Percentiles rank a stretch among this genome's conserved stretches.
Evolutionary conservation across 2,329 filamentous ascomycete species (phyloP).

Genomic region (Colletotrichum echinochloae): DNA sequence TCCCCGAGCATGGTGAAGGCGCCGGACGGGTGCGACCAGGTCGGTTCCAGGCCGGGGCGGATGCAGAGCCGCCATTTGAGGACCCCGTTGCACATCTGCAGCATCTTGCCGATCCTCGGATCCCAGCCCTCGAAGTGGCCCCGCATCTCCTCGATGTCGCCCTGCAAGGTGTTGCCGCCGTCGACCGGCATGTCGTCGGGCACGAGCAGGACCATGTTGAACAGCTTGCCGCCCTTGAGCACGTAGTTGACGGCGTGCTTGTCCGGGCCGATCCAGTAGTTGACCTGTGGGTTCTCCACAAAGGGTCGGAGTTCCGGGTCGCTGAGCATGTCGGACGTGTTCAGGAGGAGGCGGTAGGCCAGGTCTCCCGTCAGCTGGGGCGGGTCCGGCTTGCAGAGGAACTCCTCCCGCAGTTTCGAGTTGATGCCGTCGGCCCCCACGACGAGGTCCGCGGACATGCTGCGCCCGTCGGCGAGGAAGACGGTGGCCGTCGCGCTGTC

Average conservation of each 20-base stretch:
- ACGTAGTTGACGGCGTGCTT: conserved; percentile 48
- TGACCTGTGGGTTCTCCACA: conserved; percentile 44
- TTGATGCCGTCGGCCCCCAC: conserved; percentile 60
- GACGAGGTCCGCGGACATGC: conserved; percentile 53
- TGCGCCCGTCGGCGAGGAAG: conserved; percentile 43
- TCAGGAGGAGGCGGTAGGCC: conserved; percentile 46
- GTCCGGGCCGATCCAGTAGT: conserved; percentile 47
- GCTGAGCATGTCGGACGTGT: conserved; percentile 42
- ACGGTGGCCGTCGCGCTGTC: conserved; percentile 23
- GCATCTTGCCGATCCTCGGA: conserved; percentile 65
- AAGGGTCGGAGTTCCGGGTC: conserved; percentile 44
- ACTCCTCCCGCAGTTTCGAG: conserved; percentile 42
- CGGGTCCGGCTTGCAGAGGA: conserved; percentile 29
- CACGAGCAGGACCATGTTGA: conserved; percentile 52
- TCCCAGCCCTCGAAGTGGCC: conserved; percentile 69
- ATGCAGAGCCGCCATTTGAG: conserved; percentile 72
- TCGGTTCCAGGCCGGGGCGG: conserved; percentile 60
- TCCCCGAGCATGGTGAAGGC: conserved; percentile 72
- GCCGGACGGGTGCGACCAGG: conserved; percentile 67
- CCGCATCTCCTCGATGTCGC: conserved; percentile 61
- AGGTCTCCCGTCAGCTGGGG: conserved; percentile 46
- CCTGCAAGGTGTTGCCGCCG: conserved; percentile 52
- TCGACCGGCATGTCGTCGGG: conserved; percentile 57
- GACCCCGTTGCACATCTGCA: conserved; percentile 67
- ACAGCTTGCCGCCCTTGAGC: conserved; percentile 44